Base-by-base conservation (phyloP, 163 green algal species). In the Scenedesmus sp. region DNA sequence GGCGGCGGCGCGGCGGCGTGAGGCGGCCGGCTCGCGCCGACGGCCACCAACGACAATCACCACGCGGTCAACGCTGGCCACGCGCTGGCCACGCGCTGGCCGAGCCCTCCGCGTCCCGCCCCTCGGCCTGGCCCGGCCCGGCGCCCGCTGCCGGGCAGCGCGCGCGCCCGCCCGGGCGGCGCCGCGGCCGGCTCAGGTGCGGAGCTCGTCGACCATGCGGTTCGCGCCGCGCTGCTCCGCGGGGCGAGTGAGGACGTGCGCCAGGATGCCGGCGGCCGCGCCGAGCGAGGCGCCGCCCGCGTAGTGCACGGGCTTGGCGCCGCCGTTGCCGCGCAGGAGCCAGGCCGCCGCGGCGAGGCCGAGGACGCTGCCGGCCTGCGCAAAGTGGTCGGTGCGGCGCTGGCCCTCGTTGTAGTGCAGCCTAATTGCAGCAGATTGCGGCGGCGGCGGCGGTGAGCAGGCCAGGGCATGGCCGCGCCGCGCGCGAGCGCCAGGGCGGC, bases 241-340 rank as follows among this genome's bases (percentile, higher is more conserved):
- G 4, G 73, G 73, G 42, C 73, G 73, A 11, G 73, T 81, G 33
- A 65, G 24, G 45, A 81, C 24, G 62, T 81, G 73, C 73, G 65
- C 36, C 60, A 81, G 60, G 45, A 81, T 60, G 17, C 73, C 73
- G 28, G 15, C 34, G 20, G 62, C 73, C 14, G 73, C 48, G 33
- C 73, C 73, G 5, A 50, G 47, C 22, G 33, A 24, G 5, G 60
- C 73, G 26, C 60, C 73, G 3, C 73, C 73, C n/a, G 74, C 5
- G 22, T 67, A 74, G 60, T 81, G 48, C 33, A 73, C 34, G 6
- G 73, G 73, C 73, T 81, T 81, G 22, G 26, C 73, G 29, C 39
- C 29, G 11, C 20, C 47, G n/a, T 60, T 57, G 33, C 29, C 22
- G 20, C 24, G 31, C 26, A 81, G 60, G 18, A 73, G 34, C 29